These are phyloP conservation scores for Pyrus communis DNA, from an alignment of 306 rosid genomes.

Conservation along the genomic window DNA sequence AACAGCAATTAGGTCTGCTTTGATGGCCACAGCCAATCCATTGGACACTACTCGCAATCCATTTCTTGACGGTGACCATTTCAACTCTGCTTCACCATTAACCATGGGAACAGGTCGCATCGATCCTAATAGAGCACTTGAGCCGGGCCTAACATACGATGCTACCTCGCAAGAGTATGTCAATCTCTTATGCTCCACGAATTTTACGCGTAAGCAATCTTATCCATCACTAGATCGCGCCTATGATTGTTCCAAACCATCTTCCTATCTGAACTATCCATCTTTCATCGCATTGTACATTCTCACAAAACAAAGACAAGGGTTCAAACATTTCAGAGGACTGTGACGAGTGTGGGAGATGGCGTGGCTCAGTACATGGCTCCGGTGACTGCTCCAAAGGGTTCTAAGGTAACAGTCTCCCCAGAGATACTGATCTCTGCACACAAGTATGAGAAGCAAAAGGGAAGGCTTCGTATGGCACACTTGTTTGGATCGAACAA, in stretches of 20 bases:
- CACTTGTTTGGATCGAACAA: constrained; percentile 19
- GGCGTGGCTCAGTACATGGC: constrained; percentile 17
- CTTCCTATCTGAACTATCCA: constrained; percentile 43
- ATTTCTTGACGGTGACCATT: constrained; percentile 20
- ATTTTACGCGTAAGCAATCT: constrained; percentile 25
- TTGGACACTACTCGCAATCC: constrained; percentile 31
- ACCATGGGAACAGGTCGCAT: constrained; percentile 45
- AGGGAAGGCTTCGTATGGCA: constrained; percentile 4
- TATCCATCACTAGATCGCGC: constrained; percentile 26
- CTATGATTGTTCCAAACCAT: constrained; percentile 31
- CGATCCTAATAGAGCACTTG: constrained; percentile 44
- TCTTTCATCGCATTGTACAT: constrained; percentile 25
- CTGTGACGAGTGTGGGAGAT: constrained; percentile 43
- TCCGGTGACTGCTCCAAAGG: constrained; percentile 26
- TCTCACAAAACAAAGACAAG: background rate
- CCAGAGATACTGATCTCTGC: constrained; percentile 27
- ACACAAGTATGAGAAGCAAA: constrained; percentile 28
- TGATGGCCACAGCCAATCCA: constrained; percentile 42
- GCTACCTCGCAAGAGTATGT: constrained; percentile 47
- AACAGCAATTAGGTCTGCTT: constrained; percentile 41
- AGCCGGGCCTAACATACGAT: constrained; percentile 45
- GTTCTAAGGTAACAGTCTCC: constrained; percentile 23
- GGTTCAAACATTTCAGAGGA: constrained; percentile 23
- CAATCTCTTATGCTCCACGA: constrained; percentile 31
- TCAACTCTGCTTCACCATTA: constrained; percentile 31